Evolutionary conservation across 2,329 filamentous ascomycete species (phyloP), one percentile per base, ranked within the genome.

Genomic region (Lachnellula willkommii): DNA sequence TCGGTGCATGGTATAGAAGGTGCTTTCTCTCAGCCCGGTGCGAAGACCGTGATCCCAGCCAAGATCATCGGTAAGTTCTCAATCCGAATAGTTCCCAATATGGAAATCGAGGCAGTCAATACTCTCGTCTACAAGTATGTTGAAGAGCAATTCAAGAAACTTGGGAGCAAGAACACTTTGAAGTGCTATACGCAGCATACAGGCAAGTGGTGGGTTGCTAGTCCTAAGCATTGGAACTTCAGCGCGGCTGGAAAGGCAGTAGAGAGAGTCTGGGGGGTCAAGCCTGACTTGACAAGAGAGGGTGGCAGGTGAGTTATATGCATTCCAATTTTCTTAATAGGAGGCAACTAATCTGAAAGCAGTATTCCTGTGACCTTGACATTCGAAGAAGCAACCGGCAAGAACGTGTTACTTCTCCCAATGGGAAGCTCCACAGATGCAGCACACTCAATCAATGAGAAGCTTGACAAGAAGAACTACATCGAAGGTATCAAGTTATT

Each of bases 211-310:
- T 99, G 94, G 94, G 91, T 95, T 48, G 91, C 95, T 47, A 92
- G 88, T 70, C 93, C 94, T 32, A 94, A 95, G 77, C 93, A 99
- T 81, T 97, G 94, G 91, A 99, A 99, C 81, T 99, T 97, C 76
- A 83, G 85, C 32, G 93, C 93, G 26, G 94, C 94, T 14, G 84
- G 87, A 69, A 97, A 96, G 81, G 94, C 94, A n/a, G 91, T 94
- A 36, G 88, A 97, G 79, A 84, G 90, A 62, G 94, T 99, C 39
- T 99, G 91, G 83, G 89, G 89, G 53, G 88, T 96, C 53, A 81
- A 91, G 77, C 94, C 94, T 26, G 94, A 99, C 75, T 88, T 96
- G 74, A 99, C 94, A 42, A 84, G 94, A 60, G 94, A 99, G 77
- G 94, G 94, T 73, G 94, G 94, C 75, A 89, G 85, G 85, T 87